Base-by-base conservation (phyloP, 805 yeast species). In the Teunomyces aglyptinius region DNA sequence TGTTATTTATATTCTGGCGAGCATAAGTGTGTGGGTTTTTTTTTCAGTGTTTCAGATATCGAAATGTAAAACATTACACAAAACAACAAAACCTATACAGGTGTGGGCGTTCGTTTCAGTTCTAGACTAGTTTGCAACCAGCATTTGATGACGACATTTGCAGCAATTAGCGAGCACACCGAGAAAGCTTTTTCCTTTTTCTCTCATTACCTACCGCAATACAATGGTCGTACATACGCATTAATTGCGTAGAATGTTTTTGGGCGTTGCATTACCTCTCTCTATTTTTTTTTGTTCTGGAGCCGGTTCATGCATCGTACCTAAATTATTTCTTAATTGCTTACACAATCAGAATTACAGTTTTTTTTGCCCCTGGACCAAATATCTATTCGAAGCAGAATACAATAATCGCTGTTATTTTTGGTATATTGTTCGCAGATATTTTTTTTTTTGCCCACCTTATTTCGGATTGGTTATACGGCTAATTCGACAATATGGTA, bases 1-100 rank as follows among this genome's bases (percentile, higher is more conserved):
- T 46, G 43, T 36, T 41, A 38, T 41, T 46, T 41, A 29, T 46
- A 36, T n/a, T 18, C 28, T n/a, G 43, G 34, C 29, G 15, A 27
- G 39, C 26, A 42, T 27, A 32, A 44, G 38, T 42, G 49, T 48
- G 51, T 41, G 33, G 49, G 42, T 38, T 36, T 24, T 29, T 22
- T 29, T 33, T 33, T 12, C 28, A 26, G 39, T 45, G 54, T 50
- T 49, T 51, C 50, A 53, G 50, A 44, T 46, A 7, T 41, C 20
- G 43, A 50, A 47, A 51, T 51, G 47, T 53, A 46, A 53, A 53
- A 53, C 56, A 44, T 38, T 19, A 45, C 53, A 50, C 51, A 52
- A 52, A 49, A 15, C 28, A 31, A 33, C 20, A 19, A 32, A 33
- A 15, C 13, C 33, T 5, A 34, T 8, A 20, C 28, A 28, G 43